Evolutionary conservation across 73 alveolate species (phyloP).

Genomic region (Stentor coeruleus): DNA sequence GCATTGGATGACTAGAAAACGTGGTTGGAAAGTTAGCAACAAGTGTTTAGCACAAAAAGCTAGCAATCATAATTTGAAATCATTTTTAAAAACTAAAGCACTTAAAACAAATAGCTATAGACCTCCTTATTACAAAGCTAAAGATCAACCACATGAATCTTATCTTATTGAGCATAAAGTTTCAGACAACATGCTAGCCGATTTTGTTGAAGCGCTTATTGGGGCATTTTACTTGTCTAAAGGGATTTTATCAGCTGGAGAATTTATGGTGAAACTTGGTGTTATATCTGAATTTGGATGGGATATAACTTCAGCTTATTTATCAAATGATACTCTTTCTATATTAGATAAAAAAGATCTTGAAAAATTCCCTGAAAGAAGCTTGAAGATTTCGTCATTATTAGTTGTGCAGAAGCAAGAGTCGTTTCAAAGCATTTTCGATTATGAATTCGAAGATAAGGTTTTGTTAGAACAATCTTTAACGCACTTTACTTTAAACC

Average conservation of each 20-base stretch:
- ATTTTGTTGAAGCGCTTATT: background rate
- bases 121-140: background rate
- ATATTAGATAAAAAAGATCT: background rate
- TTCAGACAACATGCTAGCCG: constrained; percentile 18
- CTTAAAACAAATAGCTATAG: background rate
- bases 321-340: background rate
- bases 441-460: background rate
- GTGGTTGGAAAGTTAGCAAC: background rate
- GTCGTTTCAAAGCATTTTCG: background rate
- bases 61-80: background rate
- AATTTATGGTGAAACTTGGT: background rate
- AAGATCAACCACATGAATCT: background rate
- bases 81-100: background rate
- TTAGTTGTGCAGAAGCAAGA: background rate
- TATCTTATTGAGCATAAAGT: background rate
- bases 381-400: background rate
- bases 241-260: background rate
- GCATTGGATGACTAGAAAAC: background rate
- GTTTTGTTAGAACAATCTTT: background rate
- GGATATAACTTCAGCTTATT: background rate
- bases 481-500: background rate
- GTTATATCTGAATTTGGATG: background rate
- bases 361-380: background rate
- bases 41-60: background rate
- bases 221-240: constrained; percentile 6